A percentile compares a stretch with the other conserved stretches of the same genome.
Evolutionary conservation across 495 filamentous ascomycete species (phyloP).

Genomic region (Pyrenopolyporus hunteri): DNA sequence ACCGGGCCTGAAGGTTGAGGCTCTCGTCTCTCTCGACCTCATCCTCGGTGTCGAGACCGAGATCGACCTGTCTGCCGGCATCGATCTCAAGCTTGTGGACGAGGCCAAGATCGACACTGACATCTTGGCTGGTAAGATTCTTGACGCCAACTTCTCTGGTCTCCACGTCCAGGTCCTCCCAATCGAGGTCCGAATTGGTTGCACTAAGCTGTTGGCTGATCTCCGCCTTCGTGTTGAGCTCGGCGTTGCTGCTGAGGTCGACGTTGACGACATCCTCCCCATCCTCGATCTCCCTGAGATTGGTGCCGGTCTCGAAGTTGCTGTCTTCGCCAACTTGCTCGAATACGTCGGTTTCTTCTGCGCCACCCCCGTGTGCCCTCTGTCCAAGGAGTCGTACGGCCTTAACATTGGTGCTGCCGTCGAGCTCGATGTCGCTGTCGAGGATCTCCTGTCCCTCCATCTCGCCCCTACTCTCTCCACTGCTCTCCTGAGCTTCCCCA

Average conservation of each 20-base stretch:
- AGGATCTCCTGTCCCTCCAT: constrained; percentile 45
- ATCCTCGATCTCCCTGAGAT: constrained; percentile 41
- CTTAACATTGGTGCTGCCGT: constrained; percentile 48
- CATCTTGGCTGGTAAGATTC: constrained; percentile 48
- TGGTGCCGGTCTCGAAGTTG: constrained; percentile 49
- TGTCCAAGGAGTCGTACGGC: constrained; percentile 45
- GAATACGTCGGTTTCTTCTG: constrained; percentile 51
- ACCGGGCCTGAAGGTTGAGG: constrained; percentile 45
- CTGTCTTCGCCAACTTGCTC: constrained; percentile 50
- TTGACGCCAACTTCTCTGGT: constrained; percentile 41
- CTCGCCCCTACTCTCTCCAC: constrained; percentile 47
- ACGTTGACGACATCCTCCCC: constrained; percentile 35
- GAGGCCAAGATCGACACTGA: constrained; percentile 47
- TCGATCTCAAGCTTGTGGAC: constrained; percentile 49
- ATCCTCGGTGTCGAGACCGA: constrained; percentile 47
- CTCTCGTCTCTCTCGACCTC: constrained; percentile 48
- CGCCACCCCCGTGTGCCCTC: constrained; percentile 37
- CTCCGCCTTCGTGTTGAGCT: constrained; percentile 44
- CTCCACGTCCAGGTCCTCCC: constrained; percentile 42
- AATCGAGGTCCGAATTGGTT: constrained; percentile 42
- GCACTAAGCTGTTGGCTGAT: constrained; percentile 42
- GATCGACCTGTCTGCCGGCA: constrained; percentile 50
- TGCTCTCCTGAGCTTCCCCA: constrained; percentile 45
- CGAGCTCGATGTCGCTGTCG: constrained; percentile 43
- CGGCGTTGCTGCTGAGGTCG: constrained; percentile 34